Base-by-base conservation (phyloP, 306 rosid genomes). In the Acacia confusa region DNA sequence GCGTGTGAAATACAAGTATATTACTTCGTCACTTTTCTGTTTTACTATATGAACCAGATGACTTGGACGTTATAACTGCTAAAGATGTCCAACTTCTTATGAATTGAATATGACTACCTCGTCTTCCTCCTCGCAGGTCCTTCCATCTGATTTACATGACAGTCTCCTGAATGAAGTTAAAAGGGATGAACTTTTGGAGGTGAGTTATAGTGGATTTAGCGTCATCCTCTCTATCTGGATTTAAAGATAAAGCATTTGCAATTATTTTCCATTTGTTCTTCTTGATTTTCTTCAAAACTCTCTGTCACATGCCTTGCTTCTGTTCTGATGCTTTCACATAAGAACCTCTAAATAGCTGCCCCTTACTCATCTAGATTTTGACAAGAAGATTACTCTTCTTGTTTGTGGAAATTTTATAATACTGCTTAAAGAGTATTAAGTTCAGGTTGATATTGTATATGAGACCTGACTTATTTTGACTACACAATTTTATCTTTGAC, bases 81-180 rank as follows among this genome's bases (percentile, higher is more conserved):
- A 32, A 48, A 48, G 55, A 11, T 74, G n/a, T 53, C n/a, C 19
- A 9, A 28, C 45, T 19, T 14, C 13, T 30, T 30, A 5, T 11
- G 32, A 68, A 68, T 14, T 40, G 38, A 36, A 30, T 48, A 45
- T 82, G 24, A 27, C 16, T 45, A 22, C 5, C 19, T 47, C 44
- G 20, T 57, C 16, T 41, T 82, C n/a, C 44, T 30, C 72, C 44
- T 30, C 72, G 41, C 87, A 91, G 87, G 86, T 91, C 61, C 92
- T 91, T 81, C 92, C 91, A 4, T 85, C 78, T 66, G 91, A 89
- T 86, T 88, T 91, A 79, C 92, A 87, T 75, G 85, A 83, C 52
- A 85, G 38, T 83, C 88, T 91, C 72, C 85, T 91, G 32, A 85
- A 86, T 52, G 83, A 91, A 75, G 72, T 88, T 14, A 79, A 80